Evolutionary conservation across 352 stramenopile species (phyloP).

Genomic region (Pythium diclinum): DNA sequence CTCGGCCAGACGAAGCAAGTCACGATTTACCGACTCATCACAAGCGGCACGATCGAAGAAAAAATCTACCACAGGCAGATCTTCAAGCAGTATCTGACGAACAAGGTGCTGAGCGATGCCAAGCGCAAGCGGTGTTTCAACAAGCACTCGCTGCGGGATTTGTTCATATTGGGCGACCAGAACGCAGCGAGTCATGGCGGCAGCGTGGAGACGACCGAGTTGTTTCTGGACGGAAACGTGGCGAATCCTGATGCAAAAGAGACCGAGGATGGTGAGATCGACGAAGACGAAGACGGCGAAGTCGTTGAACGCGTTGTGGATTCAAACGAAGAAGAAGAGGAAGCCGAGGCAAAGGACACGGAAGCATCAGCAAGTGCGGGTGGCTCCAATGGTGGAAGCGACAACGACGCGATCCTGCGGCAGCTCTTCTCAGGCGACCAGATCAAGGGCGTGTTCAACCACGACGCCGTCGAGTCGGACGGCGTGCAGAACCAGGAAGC

Average conservation of each 20-base stretch:
- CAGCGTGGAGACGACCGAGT: constrained; percentile 89
- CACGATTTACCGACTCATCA: constrained; percentile 93
- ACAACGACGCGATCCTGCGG: constrained; percentile 88
- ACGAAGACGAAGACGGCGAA: constrained; percentile 34
- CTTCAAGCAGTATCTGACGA: constrained; percentile 99
- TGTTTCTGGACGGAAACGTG: constrained; percentile 89
- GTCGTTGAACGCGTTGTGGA: constrained; percentile 12
- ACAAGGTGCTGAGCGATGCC: constrained; percentile 95
- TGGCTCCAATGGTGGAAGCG: constrained; percentile 26
- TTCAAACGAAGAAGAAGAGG: constrained; percentile 22
- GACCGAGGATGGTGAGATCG: constrained; percentile 25
- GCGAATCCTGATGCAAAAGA: constrained; percentile 41
- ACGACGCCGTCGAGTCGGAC: constrained; percentile 90
- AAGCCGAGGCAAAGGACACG: constrained; percentile 7
- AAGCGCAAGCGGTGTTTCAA: constrained; percentile 97
- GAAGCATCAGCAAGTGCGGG: not conserved
- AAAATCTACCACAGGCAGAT: constrained; percentile 99
- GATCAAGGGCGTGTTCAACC: constrained; percentile 95
- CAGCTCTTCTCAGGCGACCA: constrained; percentile 88
- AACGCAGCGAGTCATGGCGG: constrained; percentile 37
- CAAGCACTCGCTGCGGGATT: constrained; percentile 93
- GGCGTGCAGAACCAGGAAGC: constrained; percentile 87
- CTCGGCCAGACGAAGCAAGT: constrained; percentile 88
- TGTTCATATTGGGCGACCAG: constrained; percentile 91
- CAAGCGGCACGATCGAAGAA: constrained; percentile 98